Evolutionary conservation across 1,139 yeast species (phyloP), one percentile per base, ranked within the genome.

Genomic region (Kluyveromyces marxianus): DNA sequence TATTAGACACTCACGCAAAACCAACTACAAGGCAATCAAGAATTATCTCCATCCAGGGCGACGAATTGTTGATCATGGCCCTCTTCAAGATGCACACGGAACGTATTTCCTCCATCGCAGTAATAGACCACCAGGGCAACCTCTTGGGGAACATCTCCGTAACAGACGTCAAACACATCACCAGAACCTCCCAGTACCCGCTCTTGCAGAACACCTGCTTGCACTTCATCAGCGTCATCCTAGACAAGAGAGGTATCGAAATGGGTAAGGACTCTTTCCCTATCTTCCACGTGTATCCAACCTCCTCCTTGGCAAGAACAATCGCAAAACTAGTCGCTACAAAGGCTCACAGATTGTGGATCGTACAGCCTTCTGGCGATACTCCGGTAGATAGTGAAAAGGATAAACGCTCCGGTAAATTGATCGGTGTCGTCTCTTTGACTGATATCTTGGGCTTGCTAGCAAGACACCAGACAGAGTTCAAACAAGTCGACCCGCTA

Each of bases 281-380:
- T 14, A 90, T 92, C 42, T 92, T 92, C 75, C 96, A 90, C 65
- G 96, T 90, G 31, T 83, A 85, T 53, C 77, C 79, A 50, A 76
- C 76, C 41, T 80, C 94, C 10, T 82, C 94, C 0, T 74, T 92
- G 43, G 95, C 90, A 28, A 77, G 96, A 63, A 89, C 94, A 7
- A 76, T 92, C 58, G 97, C 97, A 41, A 92, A 92, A 66, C 73
- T 92, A 56, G 97, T 92, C 28, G 97, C 97, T 7, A 92, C 98
- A 3, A 83, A 83, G 64, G 79, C 96, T 10, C 98, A 92, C 68
- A 76, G 97, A 63, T 71, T 90, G 54, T 90, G 97, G 97, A 82
- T 90, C 48, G 96, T 88, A 25, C 90, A 85, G 57, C 66, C 60
- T 41, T 38, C 47, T 24, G 42, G 44, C 5, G 33, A 44, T 6